Evolutionary conservation across 306 rosid species (phyloP).

Genomic region (Nissolia schottii): DNA sequence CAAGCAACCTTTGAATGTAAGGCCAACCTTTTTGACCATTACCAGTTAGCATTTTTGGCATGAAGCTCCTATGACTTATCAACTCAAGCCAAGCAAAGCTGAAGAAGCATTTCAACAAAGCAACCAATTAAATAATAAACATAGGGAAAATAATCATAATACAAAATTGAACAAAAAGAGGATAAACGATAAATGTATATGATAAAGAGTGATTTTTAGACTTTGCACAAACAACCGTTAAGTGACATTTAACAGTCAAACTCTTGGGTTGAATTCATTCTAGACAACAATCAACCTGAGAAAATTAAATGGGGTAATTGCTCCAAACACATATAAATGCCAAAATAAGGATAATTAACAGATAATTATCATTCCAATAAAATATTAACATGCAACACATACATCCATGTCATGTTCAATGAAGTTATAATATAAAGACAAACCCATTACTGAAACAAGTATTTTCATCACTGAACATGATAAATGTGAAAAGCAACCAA

Average conservation of each 20-base stretch:
- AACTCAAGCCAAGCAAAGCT: slow-evolving; percentile 99
- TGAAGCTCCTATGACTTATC: slow-evolving; percentile 90
- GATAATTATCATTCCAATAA: background rate
- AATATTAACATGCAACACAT: background rate
- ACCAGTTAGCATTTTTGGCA: slow-evolving; percentile 93
- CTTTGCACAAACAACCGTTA: background rate
- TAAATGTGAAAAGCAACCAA: background rate
- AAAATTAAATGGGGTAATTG: background rate
- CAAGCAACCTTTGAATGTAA: slow-evolving; percentile 78
- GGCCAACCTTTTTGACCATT: slow-evolving; percentile 97
- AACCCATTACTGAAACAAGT: background rate
- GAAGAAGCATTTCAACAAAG: slow-evolving; percentile 31
- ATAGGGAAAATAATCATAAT: background rate
- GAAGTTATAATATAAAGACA: background rate
- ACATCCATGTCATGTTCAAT: background rate
- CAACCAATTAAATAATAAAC: background rate
- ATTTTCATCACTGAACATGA: background rate
- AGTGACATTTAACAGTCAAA: background rate
- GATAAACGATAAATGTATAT: background rate
- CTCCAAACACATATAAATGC: background rate
- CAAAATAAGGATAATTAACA: background rate
- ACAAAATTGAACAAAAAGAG: background rate
- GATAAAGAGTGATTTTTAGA: background rate
- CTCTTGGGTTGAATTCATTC: background rate
- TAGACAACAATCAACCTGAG: background rate